phyloP scores from a whole-genome alignment of 2,329 filamentous ascomycete genomes.

The Fusarium coicis region DNA sequence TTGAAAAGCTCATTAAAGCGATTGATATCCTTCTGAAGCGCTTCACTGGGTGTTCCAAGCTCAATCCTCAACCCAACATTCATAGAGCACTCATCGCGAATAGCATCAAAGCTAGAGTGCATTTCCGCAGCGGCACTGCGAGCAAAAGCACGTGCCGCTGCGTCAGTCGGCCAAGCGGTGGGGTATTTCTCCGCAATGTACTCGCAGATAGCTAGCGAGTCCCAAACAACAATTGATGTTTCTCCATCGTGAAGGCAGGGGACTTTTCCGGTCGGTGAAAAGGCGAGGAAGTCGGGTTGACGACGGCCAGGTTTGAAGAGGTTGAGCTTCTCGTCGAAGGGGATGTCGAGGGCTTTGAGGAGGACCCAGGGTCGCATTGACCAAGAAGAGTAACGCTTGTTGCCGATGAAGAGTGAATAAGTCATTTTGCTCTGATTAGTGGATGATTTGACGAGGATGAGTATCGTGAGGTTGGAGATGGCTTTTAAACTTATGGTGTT shows the following conservation, averaged over 20 bases:
- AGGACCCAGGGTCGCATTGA: slow-evolving; percentile 60
- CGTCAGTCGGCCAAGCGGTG: slow-evolving; percentile 54
- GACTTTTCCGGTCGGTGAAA: slow-evolving; percentile 56
- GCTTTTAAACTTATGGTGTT: slow-evolving; percentile 25
- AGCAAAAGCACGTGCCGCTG: slow-evolving; percentile 55
- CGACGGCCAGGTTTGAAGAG: slow-evolving; percentile 46
- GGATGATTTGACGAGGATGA: fast-evolving
- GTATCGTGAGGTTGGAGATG: neutral
- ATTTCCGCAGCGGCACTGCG: slow-evolving; percentile 58
- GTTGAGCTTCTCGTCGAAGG: slow-evolving; percentile 54
- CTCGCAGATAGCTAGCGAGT: slow-evolving; percentile 61
- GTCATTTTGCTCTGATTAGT: slow-evolving; percentile 41
- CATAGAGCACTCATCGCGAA: slow-evolving; percentile 56
- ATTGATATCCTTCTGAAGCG: slow-evolving; percentile 49
- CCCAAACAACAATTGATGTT: slow-evolving; percentile 51
- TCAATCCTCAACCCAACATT: slow-evolving; percentile 55
- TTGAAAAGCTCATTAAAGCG: slow-evolving; percentile 52
- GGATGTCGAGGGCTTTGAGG: slow-evolving; percentile 55
- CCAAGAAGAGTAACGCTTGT: slow-evolving; percentile 60
- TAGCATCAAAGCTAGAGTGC: slow-evolving; percentile 56
- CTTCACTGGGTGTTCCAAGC: slow-evolving; percentile 43
- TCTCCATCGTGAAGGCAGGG: slow-evolving; percentile 52
- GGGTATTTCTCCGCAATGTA: slow-evolving; percentile 58
- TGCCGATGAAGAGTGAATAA: slow-evolving; percentile 55
- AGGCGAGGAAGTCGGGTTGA: slow-evolving; percentile 50